Evolutionary conservation across 2,329 filamentous ascomycete species (phyloP).

Genomic region (Fusarium illudens): DNA sequence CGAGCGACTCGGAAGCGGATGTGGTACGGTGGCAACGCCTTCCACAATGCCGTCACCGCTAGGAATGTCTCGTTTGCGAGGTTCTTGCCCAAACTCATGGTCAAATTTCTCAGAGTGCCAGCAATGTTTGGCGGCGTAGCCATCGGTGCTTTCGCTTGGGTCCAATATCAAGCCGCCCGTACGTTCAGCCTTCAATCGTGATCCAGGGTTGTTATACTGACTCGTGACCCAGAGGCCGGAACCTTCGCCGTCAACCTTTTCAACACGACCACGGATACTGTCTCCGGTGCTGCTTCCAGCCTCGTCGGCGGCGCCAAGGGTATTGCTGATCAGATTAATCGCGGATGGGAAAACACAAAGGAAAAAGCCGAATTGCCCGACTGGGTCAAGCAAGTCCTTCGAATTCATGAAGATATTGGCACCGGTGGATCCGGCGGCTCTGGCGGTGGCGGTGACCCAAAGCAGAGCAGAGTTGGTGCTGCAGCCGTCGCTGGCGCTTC

Average conservation of each 20-base stretch:
- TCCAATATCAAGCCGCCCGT: constrained; percentile 96
- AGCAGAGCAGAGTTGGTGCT: constrained; percentile 66
- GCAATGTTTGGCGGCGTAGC: constrained; percentile 91
- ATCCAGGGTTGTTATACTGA: constrained; percentile 37
- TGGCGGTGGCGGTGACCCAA: constrained; percentile 61
- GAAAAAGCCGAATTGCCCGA: constrained; percentile 74
- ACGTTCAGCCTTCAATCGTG: constrained; percentile 49
- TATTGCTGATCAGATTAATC: constrained; percentile 79
- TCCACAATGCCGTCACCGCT: constrained; percentile 78
- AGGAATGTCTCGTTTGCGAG: constrained; percentile 72
- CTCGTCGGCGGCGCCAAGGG: constrained; percentile 77
- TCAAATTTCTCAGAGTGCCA: constrained; percentile 87
- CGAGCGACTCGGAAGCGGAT: constrained; percentile 69
- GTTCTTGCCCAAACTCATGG: constrained; percentile 83
- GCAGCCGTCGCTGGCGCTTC: constrained; percentile 75
- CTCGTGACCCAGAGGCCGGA: constrained; percentile 53
- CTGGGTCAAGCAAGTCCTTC: constrained; percentile 81
- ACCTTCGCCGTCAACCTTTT: constrained; percentile 71
- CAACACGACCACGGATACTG: constrained; percentile 75
- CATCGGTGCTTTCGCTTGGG: constrained; percentile 86
- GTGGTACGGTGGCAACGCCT: constrained; percentile 83
- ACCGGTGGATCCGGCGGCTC: constrained; percentile 59
- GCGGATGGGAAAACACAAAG: constrained; percentile 85
- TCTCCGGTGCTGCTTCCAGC: constrained; percentile 72
- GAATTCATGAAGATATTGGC: constrained; percentile 67